Base-by-base conservation (phyloP, 2,329 filamentous ascomycete genomes). In the Beauveria brongniartii region DNA sequence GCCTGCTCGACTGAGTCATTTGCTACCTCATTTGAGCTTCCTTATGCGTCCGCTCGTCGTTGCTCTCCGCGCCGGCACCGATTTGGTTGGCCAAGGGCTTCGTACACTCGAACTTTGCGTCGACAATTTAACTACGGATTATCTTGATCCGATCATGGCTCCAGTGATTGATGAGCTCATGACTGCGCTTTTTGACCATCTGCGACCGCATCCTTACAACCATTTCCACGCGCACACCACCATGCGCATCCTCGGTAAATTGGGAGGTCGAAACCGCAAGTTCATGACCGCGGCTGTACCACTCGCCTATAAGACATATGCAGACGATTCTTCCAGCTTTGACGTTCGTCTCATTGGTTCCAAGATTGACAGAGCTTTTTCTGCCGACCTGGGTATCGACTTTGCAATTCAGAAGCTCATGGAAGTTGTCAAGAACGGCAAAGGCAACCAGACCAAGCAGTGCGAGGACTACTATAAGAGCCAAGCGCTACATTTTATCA, bases 121-220 rank as follows among this genome's bases (percentile, higher is more conserved):
- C 20, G 94, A 99, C 65, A 99, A 99, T 67, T 82, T 99, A 0
- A 99, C 95, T 0, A 93, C 94, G 0, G 94, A 99, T 69, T 99
- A 99, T 70, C 79, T 99, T 16, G 94, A 99, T 68, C 95, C 94
- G 0, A 97, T 99, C 68, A 99, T 99, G 93, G 91, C 93, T 2
- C 95, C 94, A 0, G 95, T 97, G 28, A 97, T 99, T 73, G 93
- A 99, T 68, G 94, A 99, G 70, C 80, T 99, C 50, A 99, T 99
- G 94, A 94, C 92, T 52, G 93, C 93, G 1, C 80, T 99, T 1
- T 99, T 96, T 81, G 92, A 97, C 65, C 95, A 99, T 72, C 81
- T 99, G 47, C 90, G 89, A 68, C 95, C 94, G 8, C 88, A 92
- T 64, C 94, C 94, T 0, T 96, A 99, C 73, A 96, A 90, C 68